phyloP scores from a whole-genome alignment of 2,329 filamentous ascomycete genomes.

The Dothistroma septosporum region DNA sequence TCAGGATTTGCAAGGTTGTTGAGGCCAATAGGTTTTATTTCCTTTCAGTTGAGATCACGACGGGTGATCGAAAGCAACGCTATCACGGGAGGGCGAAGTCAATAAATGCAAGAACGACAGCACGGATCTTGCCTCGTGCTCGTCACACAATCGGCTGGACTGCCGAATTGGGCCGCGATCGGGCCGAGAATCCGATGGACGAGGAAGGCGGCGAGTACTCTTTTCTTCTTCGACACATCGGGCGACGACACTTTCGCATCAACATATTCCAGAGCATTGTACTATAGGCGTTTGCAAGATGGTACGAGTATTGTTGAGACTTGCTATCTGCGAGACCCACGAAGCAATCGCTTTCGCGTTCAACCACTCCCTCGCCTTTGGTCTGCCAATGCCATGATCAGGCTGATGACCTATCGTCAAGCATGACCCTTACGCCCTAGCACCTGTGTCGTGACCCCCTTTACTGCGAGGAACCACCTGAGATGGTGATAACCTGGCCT shows the following conservation, averaged over 20 bases:
- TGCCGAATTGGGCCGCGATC: neutral
- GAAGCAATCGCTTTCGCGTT: neutral
- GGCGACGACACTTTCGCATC: too few relatives aligned
- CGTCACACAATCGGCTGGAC: neutral
- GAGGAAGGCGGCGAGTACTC: neutral
- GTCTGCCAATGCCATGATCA: neutral
- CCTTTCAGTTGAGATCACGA: neutral
- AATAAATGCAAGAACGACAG: neutral
- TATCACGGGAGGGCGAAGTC: neutral
- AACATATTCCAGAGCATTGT: neutral
- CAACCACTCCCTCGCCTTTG: neutral
- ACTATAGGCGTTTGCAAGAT: too few relatives aligned
- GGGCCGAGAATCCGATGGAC: neutral
- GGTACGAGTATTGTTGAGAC: too few relatives aligned
- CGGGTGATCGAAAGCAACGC: neutral
- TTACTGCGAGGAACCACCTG: constrained; percentile 40
- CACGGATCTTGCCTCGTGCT: neutral
- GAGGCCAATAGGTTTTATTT: too few relatives aligned
- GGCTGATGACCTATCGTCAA: neutral
- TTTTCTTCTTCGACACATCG: neutral
- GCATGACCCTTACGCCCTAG: constrained; percentile 5
- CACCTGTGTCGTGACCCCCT: constrained; percentile 2
- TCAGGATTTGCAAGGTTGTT: neutral
- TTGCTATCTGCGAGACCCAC: neutral
- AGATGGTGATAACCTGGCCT: constrained; percentile 44